Conservation (phyloP, 129 eudicot species). For the Kitagawia praeruptora region DNA sequence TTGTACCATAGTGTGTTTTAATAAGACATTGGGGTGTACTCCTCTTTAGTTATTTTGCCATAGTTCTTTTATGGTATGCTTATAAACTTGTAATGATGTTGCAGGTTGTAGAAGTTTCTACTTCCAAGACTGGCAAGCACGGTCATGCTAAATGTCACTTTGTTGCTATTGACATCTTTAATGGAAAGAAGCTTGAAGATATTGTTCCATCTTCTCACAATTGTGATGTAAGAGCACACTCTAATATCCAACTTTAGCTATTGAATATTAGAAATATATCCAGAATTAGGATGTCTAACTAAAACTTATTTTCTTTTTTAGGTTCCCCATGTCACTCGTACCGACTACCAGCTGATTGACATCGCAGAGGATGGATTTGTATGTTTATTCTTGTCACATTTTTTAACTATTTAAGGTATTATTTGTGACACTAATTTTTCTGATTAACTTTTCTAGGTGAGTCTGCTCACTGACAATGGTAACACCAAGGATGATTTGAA, state of each 20-base stretch:
- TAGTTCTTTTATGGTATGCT: background rate
- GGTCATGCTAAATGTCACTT: conserved; percentile 80
- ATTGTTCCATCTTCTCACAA: conserved; percentile 75
- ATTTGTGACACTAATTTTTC: background rate
- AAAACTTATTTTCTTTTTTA: conserved; percentile 18
- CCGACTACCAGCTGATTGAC: conserved; percentile 66
- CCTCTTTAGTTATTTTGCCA: background rate
- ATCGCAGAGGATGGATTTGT: conserved; percentile 83
- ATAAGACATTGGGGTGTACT: too few species aligned
- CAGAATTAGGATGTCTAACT: background rate
- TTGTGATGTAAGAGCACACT: conserved; percentile 47
- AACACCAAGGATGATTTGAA: conserved; percentile 63
- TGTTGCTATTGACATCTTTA: conserved; percentile 71
- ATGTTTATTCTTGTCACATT: conserved; percentile 12
- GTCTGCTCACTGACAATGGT: conserved; percentile 69
- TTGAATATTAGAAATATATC: background rate
- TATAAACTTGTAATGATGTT: background rate
- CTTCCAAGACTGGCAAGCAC: conserved; percentile 79
- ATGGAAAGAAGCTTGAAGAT: conserved; percentile 72
- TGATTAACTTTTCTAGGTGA: conserved; percentile 33
- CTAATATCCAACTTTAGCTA: background rate
- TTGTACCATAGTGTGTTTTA: too few species aligned
- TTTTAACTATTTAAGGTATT: background rate
- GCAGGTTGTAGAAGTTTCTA: conserved; percentile 73
- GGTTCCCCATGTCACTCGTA: conserved; percentile 81